Base-by-base conservation (phyloP, 1,284 basidiomycete genomes). In the Leccinum fallax region DNA sequence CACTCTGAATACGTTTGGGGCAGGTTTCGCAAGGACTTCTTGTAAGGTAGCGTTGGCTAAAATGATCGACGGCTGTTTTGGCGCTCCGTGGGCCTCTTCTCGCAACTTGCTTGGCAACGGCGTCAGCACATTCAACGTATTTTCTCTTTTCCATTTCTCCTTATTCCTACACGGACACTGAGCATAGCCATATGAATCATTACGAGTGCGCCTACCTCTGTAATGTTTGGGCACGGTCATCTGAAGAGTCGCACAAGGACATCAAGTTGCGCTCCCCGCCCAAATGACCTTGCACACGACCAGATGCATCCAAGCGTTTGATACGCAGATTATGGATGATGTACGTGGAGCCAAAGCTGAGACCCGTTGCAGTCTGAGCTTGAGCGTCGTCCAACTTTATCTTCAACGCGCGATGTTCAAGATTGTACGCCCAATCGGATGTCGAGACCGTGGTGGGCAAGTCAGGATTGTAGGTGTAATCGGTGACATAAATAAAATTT, bases 221-320 rank as follows among this genome's bases (percentile, higher is more conserved):
- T 55, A 82, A 65, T 10, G 62, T 74, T 43, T 70, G 57, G 26
- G 76, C 70, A 43, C 71, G 70, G 10, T 71, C 64, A 53, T 74
- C 73, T 19, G 67, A 74, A 30, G 69, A 74, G n/a, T 79, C 72
- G 60, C 81, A 78, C 15, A 87, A 67, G 65, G 78, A 66, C 57
- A 90, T 81, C 21, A 86, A 77, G 32, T 75, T 74, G 60, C 85
- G 81, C n/a, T 77, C 69, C 5, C 86, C 87, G n/a, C 85, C 86
- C 55, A 90, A 71, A 38, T 75, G 76, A 24, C 84, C 86, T 55
- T 80, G 74, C 15, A 80, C 55, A 26, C 30, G 69, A 34, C 73
- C 69, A 5, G 73, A 69, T 5, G 68, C 61, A 55, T 64, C 62
- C 24, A 24, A 61, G 2, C 71, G 78, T 43, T 74, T 70, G 61